Percentiles rank a stretch among this genome's conserved stretches.
Evolutionary conservation across 352 stramenopile genomes (phyloP).

Genomic region (Globisporangium cystogenes): DNA sequence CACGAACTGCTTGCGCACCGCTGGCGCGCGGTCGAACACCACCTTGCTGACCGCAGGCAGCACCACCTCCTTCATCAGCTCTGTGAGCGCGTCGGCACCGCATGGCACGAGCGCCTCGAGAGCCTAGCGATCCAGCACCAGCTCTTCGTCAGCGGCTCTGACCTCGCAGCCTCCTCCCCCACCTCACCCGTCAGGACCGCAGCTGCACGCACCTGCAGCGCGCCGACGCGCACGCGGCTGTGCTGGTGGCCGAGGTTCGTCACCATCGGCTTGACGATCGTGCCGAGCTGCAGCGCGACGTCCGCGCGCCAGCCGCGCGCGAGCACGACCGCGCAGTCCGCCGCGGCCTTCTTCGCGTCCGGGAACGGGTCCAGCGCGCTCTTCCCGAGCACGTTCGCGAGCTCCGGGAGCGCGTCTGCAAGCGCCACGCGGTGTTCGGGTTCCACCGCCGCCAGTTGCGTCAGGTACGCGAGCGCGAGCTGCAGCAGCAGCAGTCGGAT

Average conservation of each 20-base stretch:
- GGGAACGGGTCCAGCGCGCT: constrained; percentile 69
- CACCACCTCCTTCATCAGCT: constrained; percentile 76
- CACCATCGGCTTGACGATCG: constrained; percentile 60
- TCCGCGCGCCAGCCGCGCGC: constrained; percentile 43
- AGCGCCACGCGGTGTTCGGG: constrained; percentile 15
- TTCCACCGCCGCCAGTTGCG: constrained; percentile 26
- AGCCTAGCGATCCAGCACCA: constrained; percentile 17
- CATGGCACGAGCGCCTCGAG: constrained; percentile 68
- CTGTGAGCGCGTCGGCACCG: constrained; percentile 48
- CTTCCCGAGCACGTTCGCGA: constrained; percentile 73
- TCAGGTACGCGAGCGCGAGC: constrained; percentile 43
- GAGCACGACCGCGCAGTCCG: constrained; percentile 57
- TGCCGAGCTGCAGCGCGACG: constrained; percentile 59
- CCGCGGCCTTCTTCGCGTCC: constrained; percentile 73
- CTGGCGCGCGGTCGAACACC: constrained; percentile 61
- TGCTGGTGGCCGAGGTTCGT: constrained; percentile 78
- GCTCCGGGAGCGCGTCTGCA: constrained; percentile 49
- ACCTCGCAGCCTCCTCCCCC: neutral
- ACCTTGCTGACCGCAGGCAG: constrained; percentile 59
- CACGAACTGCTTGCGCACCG: constrained; percentile 68
- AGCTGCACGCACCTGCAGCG: constrained; percentile 47
- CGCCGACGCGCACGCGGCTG: constrained; percentile 68
- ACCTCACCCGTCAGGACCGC: neutral
- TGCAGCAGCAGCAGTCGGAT: constrained; percentile 72
- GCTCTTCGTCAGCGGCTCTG: neutral